Base-by-base conservation (phyloP, 768 basidiomycete genomes). In the Phanerodontia chrysosporium region DNA sequence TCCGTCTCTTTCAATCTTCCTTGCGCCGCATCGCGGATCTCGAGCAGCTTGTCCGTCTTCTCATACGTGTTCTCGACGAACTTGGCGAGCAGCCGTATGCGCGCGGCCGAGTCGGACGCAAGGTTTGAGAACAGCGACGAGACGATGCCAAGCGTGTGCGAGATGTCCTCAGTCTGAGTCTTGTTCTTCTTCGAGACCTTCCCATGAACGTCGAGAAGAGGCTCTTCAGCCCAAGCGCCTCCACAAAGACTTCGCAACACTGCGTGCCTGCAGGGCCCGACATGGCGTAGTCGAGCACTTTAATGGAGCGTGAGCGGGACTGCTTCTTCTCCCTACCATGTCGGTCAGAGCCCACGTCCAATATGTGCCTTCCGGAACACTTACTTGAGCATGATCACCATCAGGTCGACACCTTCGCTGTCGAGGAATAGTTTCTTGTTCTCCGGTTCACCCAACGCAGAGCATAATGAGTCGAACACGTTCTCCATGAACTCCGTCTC, bases 401-500 rank as follows among this genome's bases (percentile, higher is more conserved):
- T 98, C 32, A 99, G 80, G 66, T 99, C 97, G 14, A 94, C 85
- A 1, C 97, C 97, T 72, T 99, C 97, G 21, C 87, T 87, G 10
- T 86, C 83, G n/a, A 94, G 74, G 74, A 99, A 98, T 3, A 85
- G 73, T 18, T 80, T 71, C 73, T 98, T 98, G 69, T 89, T 84
- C 49, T 85, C 77, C 14, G 86, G 78, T 71, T 96, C 95, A 32
- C 78, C 83, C 24, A 98, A 77, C 0, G 87, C 81, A 0, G 95
- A 95, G 69, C 97, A 98, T 24, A 99, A 73, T 0, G 86, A 73
- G 69, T 98, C 92, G 68, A 98, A 98, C 3, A 93, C 67, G 71
- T 99, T 98, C 70, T 98, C 97, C 95, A 98, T 95, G 73, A 94
- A 98, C 71, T 99, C 97, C 4, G 85, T 79, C 74, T 99, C 97